Evolutionary conservation across 164 flowering plant genomes (phyloP).

Genomic region (Taxillus chinensis): DNA sequence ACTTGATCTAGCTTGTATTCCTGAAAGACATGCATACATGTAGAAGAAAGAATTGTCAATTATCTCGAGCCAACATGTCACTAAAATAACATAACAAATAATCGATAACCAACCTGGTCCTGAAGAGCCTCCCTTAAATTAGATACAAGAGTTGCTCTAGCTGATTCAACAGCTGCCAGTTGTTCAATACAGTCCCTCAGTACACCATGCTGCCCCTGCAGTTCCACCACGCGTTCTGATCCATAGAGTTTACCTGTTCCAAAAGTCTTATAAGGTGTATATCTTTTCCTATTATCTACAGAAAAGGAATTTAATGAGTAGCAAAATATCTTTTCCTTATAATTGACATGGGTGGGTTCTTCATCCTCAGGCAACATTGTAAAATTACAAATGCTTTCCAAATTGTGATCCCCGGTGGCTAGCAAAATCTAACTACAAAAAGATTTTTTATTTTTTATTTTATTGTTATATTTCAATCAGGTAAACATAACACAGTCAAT

Average conservation of each 20-base stretch:
- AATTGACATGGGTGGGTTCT: no score
- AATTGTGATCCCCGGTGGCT: no score
- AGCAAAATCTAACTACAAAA: no score
- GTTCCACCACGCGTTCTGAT: slow-evolving; percentile 44
- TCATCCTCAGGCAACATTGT: no score
- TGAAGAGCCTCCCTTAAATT: slow-evolving; percentile 67
- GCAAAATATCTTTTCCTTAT: no score
- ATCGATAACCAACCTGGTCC: slow-evolving; percentile 60
- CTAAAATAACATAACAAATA: slow-evolving; percentile 1
- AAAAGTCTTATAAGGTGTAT: neutral
- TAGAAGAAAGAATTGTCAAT: neutral
- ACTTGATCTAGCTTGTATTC: slow-evolving; percentile 63
- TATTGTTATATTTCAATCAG: no score
- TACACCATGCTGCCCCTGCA: slow-evolving; percentile 56
- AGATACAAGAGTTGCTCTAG: slow-evolving; percentile 61
- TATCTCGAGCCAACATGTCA: neutral
- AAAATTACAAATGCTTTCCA: no score
- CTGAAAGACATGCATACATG: slow-evolving; percentile 20
- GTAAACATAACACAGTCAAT: no score
- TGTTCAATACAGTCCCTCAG: slow-evolving; percentile 67
- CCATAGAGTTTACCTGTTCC: slow-evolving; percentile 42
- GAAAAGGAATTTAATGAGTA: no score
- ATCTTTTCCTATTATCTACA: no score
- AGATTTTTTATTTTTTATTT: no score
- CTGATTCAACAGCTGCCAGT: slow-evolving; percentile 49